These are phyloP conservation scores for Aphanocladium album DNA, from an alignment of 2,329 filamentous ascomycete genomes.

Conservation along the genomic window DNA sequence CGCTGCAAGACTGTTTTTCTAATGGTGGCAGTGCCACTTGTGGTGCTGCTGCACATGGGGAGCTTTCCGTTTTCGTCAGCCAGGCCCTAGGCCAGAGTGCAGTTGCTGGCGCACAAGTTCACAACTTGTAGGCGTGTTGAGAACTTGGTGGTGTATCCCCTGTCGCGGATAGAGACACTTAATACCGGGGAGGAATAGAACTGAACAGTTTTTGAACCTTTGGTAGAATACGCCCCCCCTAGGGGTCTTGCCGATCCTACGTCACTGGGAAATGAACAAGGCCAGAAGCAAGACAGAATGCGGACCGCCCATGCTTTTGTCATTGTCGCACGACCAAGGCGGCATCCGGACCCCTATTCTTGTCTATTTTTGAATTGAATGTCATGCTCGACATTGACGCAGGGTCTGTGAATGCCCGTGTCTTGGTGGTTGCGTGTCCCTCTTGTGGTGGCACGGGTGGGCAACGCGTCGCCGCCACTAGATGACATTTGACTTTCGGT, in stretches of 20 bases:
- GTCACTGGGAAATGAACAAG: neutral
- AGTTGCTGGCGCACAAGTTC: neutral
- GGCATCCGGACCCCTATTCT: neutral
- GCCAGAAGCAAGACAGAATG: neutral
- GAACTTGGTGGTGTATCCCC: neutral
- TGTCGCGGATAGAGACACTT: neutral
- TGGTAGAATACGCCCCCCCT: neutral
- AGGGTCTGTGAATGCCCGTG: too few species aligned
- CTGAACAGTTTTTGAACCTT: neutral
- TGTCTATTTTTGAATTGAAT: neutral
- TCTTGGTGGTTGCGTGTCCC: too few species aligned
- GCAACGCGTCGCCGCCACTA: too few species aligned
- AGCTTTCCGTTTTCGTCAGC: neutral
- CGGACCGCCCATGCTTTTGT: too few species aligned
- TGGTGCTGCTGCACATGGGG: neutral
- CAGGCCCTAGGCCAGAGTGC: too few species aligned
- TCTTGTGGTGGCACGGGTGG: too few species aligned
- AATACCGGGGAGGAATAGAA: neutral
- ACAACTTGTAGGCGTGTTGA: too few species aligned
- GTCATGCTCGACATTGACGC: neutral
- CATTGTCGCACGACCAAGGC: neutral
- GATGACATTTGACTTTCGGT: too few species aligned
- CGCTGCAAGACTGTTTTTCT: too few species aligned
- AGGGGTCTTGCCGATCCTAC: conserved; percentile 1
- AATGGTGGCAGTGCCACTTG: too few species aligned